Base-by-base conservation (phyloP, 192 early-diverging fungal species). In the Phycomyces nitens region DNA sequence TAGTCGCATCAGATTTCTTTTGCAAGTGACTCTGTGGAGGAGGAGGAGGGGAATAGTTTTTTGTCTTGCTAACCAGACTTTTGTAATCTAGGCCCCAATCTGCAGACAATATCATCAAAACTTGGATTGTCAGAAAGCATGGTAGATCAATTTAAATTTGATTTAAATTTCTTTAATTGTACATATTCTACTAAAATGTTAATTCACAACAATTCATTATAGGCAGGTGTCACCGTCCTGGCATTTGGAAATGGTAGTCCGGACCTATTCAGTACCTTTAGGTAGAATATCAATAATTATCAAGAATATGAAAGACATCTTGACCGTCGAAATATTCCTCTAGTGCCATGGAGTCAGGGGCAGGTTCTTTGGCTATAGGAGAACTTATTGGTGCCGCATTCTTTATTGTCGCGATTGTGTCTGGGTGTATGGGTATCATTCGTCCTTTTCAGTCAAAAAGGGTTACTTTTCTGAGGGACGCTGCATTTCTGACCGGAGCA, bases 191-290 rank as follows among this genome's bases (percentile, higher is more conserved):
- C 7, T 47, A 4, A 64, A 21, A 54, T 53, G 47, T 47, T 49
- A 12, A 44, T 51, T 40, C 44, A 40, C 22, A 49, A 42, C 60
- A n/a, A 18, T 16, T 15, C n/a, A n/a, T n/a, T n/a, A 3, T 56
- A 76, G 81, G 89, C 87, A 2, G 88, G 88, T 2, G 88, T 89
- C 1, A 86, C 88, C 14, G 78, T 92, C 68, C 71, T 92, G 20
- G 90, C 89, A 0, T 79, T 90, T 39, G 94, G 94, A 14, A 98
- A 98, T 75, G 95, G 92, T 24, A 89, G 91, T 4, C 92, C 93
- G 0, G 96, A 98, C 66, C 68, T 98, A 40, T 92, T 95, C 61
- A 86, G 92, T 44, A 95, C 94, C 0, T 94, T 74, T 24, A 74
- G 66, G 72, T 60, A 74, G 56, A 10, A 26, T 42, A 22, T n/a